A percentile compares a stretch with the other conserved stretches of the same genome.
Conservation (phyloP, 2,329 filamentous ascomycete genomes). For the Canariomyces notabilis region DNA sequence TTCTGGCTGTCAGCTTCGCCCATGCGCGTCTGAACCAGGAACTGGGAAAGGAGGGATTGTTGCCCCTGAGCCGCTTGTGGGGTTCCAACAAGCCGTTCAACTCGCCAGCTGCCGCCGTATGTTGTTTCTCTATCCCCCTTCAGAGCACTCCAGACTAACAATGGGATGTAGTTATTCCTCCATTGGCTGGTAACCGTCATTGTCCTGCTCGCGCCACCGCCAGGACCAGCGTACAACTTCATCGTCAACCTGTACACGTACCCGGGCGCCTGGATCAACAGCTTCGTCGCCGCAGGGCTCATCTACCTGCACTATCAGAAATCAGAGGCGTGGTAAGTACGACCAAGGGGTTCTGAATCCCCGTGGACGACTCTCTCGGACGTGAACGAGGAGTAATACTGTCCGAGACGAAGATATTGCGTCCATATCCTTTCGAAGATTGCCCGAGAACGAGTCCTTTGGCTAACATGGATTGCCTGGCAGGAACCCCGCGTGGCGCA, state of each 20-base stretch:
- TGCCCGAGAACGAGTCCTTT: too few relatives aligned
- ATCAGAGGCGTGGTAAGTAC: constrained; percentile 48
- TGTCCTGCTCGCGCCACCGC: constrained; percentile 62
- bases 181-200: constrained; percentile 63
- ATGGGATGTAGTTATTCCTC: constrained; percentile 43
- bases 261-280: constrained; percentile 50
- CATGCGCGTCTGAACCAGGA: constrained; percentile 57
- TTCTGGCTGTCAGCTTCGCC: constrained; percentile 56
- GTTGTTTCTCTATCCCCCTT: background rate
- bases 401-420: too few relatives aligned
- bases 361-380: too few relatives aligned
- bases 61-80: constrained; percentile 61
- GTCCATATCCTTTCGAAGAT: too few relatives aligned
- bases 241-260: constrained; percentile 54
- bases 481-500: constrained; percentile 49
- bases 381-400: too few relatives aligned
- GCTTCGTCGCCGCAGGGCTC: constrained; percentile 46
- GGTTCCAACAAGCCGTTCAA: constrained; percentile 64
- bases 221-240: constrained; percentile 65
- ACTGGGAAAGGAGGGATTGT: constrained; percentile 63
- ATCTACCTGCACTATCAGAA: constrained; percentile 48
- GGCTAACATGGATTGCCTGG: too few relatives aligned
- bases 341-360: too few relatives aligned
- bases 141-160: background rate
- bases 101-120: constrained; percentile 50